These are phyloP conservation scores for Dendrobium chrysotoxum DNA, from an alignment of 106 monocot species.

Conservation along the genomic window DNA sequence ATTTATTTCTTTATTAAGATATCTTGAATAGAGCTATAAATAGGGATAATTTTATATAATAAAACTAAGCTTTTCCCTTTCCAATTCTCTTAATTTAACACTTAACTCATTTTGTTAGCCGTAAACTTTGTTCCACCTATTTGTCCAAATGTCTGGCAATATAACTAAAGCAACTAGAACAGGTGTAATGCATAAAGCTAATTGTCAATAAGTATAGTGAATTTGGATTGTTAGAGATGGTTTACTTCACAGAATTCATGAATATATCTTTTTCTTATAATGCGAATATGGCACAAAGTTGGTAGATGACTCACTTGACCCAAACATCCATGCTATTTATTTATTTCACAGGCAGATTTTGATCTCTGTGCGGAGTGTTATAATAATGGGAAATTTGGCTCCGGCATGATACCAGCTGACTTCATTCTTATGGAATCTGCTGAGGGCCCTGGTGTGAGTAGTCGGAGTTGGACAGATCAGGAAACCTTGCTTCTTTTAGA, in stretches of 20 bases:
- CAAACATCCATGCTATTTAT: not conserved
- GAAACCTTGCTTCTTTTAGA: slow-evolving; percentile 94
- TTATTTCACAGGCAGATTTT: slow-evolving; percentile 80
- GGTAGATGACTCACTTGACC: not conserved
- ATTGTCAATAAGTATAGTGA: not conserved
- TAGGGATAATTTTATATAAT: no score
- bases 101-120: not conserved
- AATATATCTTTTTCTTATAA: not conserved
- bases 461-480: slow-evolving; percentile 94
- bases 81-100: no score
- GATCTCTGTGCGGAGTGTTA: slow-evolving; percentile 90
- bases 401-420: slow-evolving; percentile 76
- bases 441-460: slow-evolving; percentile 66
- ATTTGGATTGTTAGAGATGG: not conserved
- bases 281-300: not conserved
- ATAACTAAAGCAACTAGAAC: not conserved
- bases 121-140: not conserved
- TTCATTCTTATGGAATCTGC: slow-evolving; percentile 97
- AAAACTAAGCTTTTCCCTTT: no score
- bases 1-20: no score
- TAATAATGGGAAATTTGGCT: slow-evolving; percentile 68
- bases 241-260: not conserved
- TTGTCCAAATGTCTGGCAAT: not conserved
- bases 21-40: no score
- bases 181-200: not conserved